Conservation (phyloP, 2,329 filamentous ascomycete species). For the Pyrenophora tritici-repentis region DNA sequence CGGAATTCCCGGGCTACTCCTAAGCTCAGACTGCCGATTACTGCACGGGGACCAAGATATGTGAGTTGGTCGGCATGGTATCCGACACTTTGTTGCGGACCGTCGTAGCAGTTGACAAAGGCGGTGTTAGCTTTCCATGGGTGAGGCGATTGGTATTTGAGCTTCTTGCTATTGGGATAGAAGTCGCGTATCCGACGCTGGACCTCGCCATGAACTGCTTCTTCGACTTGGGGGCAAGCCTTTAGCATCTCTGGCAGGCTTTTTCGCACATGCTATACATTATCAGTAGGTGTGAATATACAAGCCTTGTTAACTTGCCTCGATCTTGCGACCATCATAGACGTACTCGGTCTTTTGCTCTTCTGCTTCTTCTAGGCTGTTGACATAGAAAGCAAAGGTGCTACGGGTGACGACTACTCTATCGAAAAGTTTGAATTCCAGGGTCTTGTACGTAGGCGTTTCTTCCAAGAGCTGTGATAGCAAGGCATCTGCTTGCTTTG, state of each 20-base stretch:
- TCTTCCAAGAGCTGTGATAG: slow-evolving; percentile 77
- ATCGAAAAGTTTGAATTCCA: slow-evolving; percentile 85
- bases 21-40: slow-evolving; percentile 88
- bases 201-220: slow-evolving; percentile 79
- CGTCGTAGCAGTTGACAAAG: slow-evolving; percentile 93
- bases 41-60: slow-evolving; percentile 83
- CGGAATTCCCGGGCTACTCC: slow-evolving; percentile 94
- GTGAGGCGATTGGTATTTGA: slow-evolving; percentile 74
- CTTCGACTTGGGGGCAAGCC: slow-evolving; percentile 72
- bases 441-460: slow-evolving; percentile 69
- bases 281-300: slow-evolving; percentile 2
- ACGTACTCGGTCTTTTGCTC: slow-evolving; percentile 78
- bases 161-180: slow-evolving; percentile 72
- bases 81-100: slow-evolving; percentile 79
- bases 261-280: slow-evolving; percentile 66
- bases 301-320: slow-evolving; percentile 48
- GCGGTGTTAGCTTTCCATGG: slow-evolving; percentile 86
- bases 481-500: slow-evolving; percentile 72
- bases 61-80: slow-evolving; percentile 94
- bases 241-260: slow-evolving; percentile 75
- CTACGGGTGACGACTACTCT: slow-evolving; percentile 84
- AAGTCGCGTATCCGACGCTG: slow-evolving; percentile 67
- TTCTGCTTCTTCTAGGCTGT: slow-evolving; percentile 69
- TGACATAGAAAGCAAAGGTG: slow-evolving; percentile 81
- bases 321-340: slow-evolving; percentile 80